Base-by-base conservation (phyloP, 139 green algal species). In the Chlorella ohadii region DNA sequence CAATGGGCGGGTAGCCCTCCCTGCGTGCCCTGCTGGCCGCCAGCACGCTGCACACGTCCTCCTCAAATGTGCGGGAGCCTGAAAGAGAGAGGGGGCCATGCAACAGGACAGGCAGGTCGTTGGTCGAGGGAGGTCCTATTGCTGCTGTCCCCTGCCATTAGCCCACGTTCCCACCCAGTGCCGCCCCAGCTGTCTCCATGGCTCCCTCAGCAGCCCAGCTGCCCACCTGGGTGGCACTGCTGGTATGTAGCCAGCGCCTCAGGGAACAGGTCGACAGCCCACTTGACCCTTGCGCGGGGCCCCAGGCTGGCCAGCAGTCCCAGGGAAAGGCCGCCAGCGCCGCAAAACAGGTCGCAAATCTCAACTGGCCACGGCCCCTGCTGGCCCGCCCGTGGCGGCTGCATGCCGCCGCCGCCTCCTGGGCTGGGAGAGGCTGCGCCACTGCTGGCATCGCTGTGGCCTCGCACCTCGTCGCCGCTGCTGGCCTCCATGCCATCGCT, bases 311-410 rank as follows among this genome's bases (percentile, higher is more conserved):
- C 13, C 20, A 56, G 33, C 33, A 81, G 74, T 13, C 55, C 74
- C 47, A 81, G 51, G 20, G 55, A 70, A 20, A 81, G 74, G 74
- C 74, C 74, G 9, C 74, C 74, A 25, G 51, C 47, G 55, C 74
- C 74, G 55, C 33, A 70, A 34, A 81, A 81, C 1, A 70, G 15
- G 74, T 81, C 74, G 12, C 23, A 51, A 34, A 81, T 67, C n/a
- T 38, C 34, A 2, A 41, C 34, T 22, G 34, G 44, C n/a, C 44
- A 34, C 2, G 20, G 51, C 51, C 51, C 51, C 51, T 59, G 51
- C 51, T 59, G 51, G 11, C 51, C 51, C 22, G 51, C 15, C 51
- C 15, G 51, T 22, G 51, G 15, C 51, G 16, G 44, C 47, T 23
- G 39, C 72, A 16, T 59, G 72, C 28, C 41, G 47, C 67, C 22